Conservation (phyloP, 495 filamentous ascomycete genomes). For the Hypoxylon trugodes region DNA sequence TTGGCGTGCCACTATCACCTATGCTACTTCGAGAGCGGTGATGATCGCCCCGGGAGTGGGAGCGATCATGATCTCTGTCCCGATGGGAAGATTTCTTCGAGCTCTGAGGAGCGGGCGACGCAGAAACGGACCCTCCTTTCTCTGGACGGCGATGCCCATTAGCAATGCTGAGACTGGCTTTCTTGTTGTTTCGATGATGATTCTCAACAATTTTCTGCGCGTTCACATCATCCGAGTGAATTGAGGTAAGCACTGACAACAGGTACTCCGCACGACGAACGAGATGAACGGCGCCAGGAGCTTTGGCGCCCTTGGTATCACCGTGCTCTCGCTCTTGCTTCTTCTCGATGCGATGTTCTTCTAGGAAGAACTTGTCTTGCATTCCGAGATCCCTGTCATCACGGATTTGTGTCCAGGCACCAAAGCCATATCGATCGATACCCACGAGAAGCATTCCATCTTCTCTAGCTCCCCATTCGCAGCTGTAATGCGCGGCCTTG, state of each 20-base stretch:
- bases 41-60: conserved; percentile 53
- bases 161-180: conserved; percentile 45
- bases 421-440: conserved; percentile 91
- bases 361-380: conserved; percentile 92
- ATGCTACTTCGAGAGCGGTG: conserved; percentile 57
- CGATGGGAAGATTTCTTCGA: conserved; percentile 52
- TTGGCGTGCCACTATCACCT: conserved; percentile 53
- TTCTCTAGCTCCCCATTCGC: conserved; percentile 88
- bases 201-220: conserved; percentile 87
- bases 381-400: conserved; percentile 90
- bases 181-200: conserved; percentile 87
- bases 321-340: conserved; percentile 87
- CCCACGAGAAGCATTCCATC: conserved; percentile 97
- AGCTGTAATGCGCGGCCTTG: conserved; percentile 85
- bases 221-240: conserved; percentile 71
- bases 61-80: conserved; percentile 51
- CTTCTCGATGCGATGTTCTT: conserved; percentile 97
- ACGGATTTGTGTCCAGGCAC: conserved; percentile 90
- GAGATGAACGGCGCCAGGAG: conserved; percentile 94
- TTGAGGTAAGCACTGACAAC: conserved; percentile 85
- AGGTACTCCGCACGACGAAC: conserved; percentile 95
- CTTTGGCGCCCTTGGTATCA: conserved; percentile 82
- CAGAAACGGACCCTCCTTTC: conserved; percentile 62
- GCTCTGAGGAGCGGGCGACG: conserved; percentile 64
- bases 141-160: conserved; percentile 62